Base-by-base conservation (phyloP, 2,329 filamentous ascomycete genomes). In the Fusarium nelsonii region DNA sequence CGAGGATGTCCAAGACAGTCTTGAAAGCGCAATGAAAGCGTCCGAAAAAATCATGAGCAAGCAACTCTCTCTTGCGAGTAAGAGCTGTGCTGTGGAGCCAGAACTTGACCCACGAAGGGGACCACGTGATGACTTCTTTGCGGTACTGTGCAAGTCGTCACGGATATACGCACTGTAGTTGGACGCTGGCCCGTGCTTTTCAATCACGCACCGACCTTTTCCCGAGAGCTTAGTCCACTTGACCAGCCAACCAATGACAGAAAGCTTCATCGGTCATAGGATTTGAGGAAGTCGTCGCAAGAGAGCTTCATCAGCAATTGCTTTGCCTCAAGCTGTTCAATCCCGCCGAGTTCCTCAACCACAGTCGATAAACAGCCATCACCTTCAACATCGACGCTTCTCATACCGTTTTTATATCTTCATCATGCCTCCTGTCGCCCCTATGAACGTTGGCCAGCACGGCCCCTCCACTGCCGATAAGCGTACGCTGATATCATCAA, bases 401-500 rank as follows among this genome's bases (percentile, higher is more conserved):
- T 16, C 20, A 56, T 49, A 44, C 23, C 48, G n/a, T 40, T 7
- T 20, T 18, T 9, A 51, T 15, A 18, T 14, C 18, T 20, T 37
- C 33, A 28, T 23, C 50, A 82, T 83, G 81, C 81, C 81, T 77
- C 80, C 81, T 43, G 78, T 83, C 62, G 76, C 81, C 46, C 74
- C 78, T 36, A 77, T 81, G 34, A 76, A 78, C 51, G 78, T 77
- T 62, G 79, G 79, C 76, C 80, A 80, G 64, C 79, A 81, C 73
- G 85, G 84, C 70, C 84, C 82, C 32, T 86, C 85, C 44, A 84
- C 81, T 62, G 76, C 85, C 64, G 86, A 88, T 77, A 88, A 88
- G 80, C 78, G 86, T 87, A 82, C 62, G 76, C 50, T 48, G 37
- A 65, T 63, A 63, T 53, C 36, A 44, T 53, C 43, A 40, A 39